Evolutionary conservation across 2,329 filamentous ascomycete genomes (phyloP), one percentile per base, ranked within the genome.

Genomic region (Aspergillus flavus): DNA sequence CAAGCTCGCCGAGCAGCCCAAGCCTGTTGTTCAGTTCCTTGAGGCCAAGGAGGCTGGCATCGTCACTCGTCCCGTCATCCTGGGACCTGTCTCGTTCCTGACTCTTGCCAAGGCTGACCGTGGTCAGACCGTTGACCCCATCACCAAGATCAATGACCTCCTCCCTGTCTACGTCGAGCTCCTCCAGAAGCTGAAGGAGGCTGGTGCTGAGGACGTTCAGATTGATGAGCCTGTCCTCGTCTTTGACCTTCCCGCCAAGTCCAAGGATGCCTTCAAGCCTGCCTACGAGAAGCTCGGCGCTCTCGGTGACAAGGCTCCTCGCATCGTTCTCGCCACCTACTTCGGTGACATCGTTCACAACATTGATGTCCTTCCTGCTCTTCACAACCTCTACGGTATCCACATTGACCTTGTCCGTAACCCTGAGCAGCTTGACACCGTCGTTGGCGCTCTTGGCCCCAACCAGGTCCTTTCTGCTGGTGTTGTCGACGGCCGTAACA

Each of bases 281-380:
- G 89, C 93, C 64, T 99, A 99, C 78, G 91, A 96, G 87, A 94
- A 93, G 85, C 86, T 99, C 66, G 81, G 76, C 65, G 68, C 72
- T 64, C 86, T 93, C 64, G 92, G 91, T 77, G 86, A 85, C 84
- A 90, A 89, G 81, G 91, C 94, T 77, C 94, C 95, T 76, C 90
- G 94, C 81, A 83, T 98, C 64, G 88, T 95, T 75, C 87, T 99
- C 76, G 91, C 95, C 80, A 98, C 95, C 77, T 99, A 98, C 89
- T 99, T 99, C 78, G 95, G 95, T 85, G 95, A 99, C 82, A 93
- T 99, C 71, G 93, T 98, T 75, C 95, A 99, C 91, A 99, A 99
- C 90, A 88, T 97, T 72, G 93, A 97, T 76, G 88, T 93, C 71
- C 82, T 99, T 74, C 87, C 92, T 78, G 87, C 89, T 79, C 79